Evolutionary conservation across 208 protist species (phyloP).

Genomic region (Trypanosomatidae sp.): DNA sequence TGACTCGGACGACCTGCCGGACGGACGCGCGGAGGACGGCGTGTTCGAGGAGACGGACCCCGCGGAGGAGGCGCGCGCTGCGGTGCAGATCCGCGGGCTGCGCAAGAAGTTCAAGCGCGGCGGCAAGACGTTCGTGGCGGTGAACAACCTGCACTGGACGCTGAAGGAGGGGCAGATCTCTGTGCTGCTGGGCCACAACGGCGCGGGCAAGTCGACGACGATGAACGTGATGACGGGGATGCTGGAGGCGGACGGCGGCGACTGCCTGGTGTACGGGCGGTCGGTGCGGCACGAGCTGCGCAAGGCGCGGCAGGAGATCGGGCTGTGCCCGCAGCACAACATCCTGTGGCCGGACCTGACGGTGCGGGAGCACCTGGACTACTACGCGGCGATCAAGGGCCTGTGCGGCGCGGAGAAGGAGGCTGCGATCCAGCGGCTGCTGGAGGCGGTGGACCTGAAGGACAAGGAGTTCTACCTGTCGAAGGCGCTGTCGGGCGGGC

Average conservation of each 20-base stretch:
- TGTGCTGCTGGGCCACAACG: conserved; percentile 80
- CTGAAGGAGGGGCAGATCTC: conserved; percentile 62
- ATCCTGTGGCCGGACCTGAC: conserved; percentile 84
- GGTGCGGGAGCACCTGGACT: conserved; percentile 87
- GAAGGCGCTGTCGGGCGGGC: conserved; percentile 71
- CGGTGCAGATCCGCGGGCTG: conserved; percentile 25
- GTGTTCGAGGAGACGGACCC: conserved; percentile 19
- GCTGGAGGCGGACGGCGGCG: conserved; percentile 53
- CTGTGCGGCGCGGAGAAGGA: conserved; percentile 31
- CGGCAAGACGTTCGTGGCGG: conserved; percentile 55
- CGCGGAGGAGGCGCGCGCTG: conserved; percentile 20
- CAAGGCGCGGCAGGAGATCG: conserved; percentile 68
- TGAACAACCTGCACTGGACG: conserved; percentile 66
- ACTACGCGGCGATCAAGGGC: conserved; percentile 90
- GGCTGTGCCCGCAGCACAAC: conserved; percentile 57
- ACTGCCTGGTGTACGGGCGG: conserved; percentile 71
- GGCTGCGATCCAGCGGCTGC: conserved; percentile 34
- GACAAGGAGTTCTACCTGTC: conserved; percentile 54
- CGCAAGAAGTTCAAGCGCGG: conserved; percentile 30
- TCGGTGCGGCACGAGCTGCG: conserved; percentile 54
- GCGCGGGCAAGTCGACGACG: conserved; percentile 80
- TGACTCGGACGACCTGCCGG: too few relatives aligned
- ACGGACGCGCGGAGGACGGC: conserved; percentile 26
- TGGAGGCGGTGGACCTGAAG: conserved; percentile 55
- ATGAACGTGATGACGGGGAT: conserved; percentile 87